Conservation (phyloP, 1,284 basidiomycete species). For the Agroathelia rolfsii region DNA sequence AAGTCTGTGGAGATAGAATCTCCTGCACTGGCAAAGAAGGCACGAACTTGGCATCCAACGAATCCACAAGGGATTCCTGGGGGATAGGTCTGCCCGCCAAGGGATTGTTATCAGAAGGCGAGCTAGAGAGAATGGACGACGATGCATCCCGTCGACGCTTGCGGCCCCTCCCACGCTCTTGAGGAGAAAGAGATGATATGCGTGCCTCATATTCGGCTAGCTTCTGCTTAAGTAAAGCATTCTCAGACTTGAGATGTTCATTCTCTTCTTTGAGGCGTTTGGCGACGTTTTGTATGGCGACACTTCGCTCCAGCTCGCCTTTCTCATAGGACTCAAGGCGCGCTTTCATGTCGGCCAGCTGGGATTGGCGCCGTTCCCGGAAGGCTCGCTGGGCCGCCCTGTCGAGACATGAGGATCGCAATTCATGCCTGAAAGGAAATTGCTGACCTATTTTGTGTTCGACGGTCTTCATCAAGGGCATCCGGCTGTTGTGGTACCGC, state of each 20-base stretch:
- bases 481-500: too few species aligned
- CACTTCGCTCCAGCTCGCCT: conserved; percentile 83
- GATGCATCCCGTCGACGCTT: too few species aligned
- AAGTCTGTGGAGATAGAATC: too few species aligned
- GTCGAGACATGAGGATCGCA: conserved; percentile 2
- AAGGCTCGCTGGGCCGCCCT: conserved; percentile 81
- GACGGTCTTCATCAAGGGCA: conserved; percentile 49
- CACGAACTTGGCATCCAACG: too few species aligned
- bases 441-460: conserved; percentile 66
- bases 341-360: conserved; percentile 84
- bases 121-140: too few species aligned
- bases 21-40: too few species aligned
- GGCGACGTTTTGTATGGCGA: conserved; percentile 77
- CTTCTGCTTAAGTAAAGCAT: conserved; percentile 49
- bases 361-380: conserved; percentile 83
- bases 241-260: conserved; percentile 57
- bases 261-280: conserved; percentile 87
- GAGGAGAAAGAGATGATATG: too few species aligned
- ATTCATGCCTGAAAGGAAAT: conserved; percentile 2
- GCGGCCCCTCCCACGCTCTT: too few species aligned
- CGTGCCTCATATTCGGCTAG: too few species aligned
- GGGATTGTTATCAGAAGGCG: too few species aligned
- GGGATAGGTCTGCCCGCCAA: too few species aligned
- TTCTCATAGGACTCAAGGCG: conserved; percentile 82
- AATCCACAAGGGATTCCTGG: too few species aligned